Conservation (phyloP, 768 basidiomycete species). For the Hirschioporus abietinus region DNA sequence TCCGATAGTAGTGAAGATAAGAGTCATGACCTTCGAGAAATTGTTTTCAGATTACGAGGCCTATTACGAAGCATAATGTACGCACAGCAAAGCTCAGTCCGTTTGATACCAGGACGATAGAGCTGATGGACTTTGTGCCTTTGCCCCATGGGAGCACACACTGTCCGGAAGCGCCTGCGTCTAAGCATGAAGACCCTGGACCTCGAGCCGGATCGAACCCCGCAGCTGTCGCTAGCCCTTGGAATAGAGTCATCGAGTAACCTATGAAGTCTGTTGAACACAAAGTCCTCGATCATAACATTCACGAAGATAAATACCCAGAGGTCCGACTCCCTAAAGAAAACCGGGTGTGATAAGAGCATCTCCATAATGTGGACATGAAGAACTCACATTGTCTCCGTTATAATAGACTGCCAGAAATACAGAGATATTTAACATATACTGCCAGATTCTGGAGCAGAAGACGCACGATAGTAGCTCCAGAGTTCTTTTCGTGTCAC, state of each 20-base stretch:
- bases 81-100: constrained; percentile 67
- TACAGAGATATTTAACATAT: neutral
- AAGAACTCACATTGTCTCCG: constrained; percentile 60
- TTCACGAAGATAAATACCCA: constrained; percentile 24
- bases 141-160: constrained; percentile 77
- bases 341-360: constrained; percentile 6
- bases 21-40: constrained; percentile 58
- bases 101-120: constrained; percentile 72
- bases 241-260: constrained; percentile 72
- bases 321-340: constrained; percentile 60
- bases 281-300: neutral
- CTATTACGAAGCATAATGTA: neutral
- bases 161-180: constrained; percentile 53
- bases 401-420: constrained; percentile 69
- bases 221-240: constrained; percentile 63
- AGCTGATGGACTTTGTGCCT: constrained; percentile 69
- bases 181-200: constrained; percentile 62
- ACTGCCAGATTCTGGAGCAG: neutral
- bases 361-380: neutral
- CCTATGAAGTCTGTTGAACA: constrained; percentile 18
- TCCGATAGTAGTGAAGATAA: constrained; percentile 76
- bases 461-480: constrained; percentile 66
- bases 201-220: constrained; percentile 70
- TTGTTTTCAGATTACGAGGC: neutral
- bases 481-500: constrained; percentile 72